Base-by-base conservation (phyloP, 2,329 filamentous ascomycete species). In the Colletotrichum liaoningense region DNA sequence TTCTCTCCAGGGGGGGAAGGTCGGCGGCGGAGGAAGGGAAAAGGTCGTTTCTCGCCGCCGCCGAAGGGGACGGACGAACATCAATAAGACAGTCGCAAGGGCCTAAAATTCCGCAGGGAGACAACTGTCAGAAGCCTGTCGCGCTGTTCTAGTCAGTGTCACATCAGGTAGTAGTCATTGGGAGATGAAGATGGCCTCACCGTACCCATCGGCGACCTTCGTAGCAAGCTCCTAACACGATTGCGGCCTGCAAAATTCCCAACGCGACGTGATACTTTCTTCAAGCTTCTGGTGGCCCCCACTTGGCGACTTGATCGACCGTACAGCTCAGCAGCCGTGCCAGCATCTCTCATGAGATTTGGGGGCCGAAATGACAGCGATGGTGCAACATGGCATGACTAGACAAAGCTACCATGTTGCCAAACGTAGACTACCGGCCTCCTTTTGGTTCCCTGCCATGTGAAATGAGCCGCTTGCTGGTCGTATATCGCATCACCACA, bases 201-300 rank as follows among this genome's bases (percentile, higher is more conserved):
- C 63, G 63, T 62, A 71, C 63, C 68, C 63, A 67, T 55, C 63
- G 33, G 24, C 24, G 22, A n/a, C 30, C 46, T 7, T 28, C 14
- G 5, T 19, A n/a, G 8, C 49, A 22, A 35, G 33, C 67, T 35
- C 19, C 24, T 46, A 24, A 56, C 26, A 24, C 35, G 19, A n/a
- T n/a, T 49, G 42, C 42, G 42, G 19, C 8, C 42, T 22, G 42
- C 19, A 4, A 49, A 49, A 46, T 30, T 54, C 54, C 56, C 38
- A 35, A 14, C 12, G 46, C 57, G 60, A 42, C 64, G 24, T 65
- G 26, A 42, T 19, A 66, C 46, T 46, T 72, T 72, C 69, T 63
- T 59, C 64, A 68, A 68, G 69, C 64, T 68, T 72, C 69, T 68
- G 49, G 49, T 12, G 49, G 22, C 9, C 55, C 62, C 68, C 55